These are phyloP conservation scores for Thielaviopsis ethacetica DNA, from an alignment of 2,329 filamentous ascomycete genomes.

Conservation along the genomic window DNA sequence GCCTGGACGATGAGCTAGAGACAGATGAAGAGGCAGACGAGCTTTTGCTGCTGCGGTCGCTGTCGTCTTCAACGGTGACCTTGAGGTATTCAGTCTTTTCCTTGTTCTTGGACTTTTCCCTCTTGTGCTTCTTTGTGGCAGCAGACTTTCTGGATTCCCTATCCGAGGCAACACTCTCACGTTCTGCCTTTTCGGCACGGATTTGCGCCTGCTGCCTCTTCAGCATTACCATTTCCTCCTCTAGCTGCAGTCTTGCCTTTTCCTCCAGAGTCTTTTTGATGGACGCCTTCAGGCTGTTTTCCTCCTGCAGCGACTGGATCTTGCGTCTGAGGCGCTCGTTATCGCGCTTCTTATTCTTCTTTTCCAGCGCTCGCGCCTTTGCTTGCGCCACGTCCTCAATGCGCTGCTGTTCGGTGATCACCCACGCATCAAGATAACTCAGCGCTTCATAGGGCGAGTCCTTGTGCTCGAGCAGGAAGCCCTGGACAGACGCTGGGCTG, in stretches of 20 bases:
- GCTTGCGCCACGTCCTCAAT: conserved; percentile 2
- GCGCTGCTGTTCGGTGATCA: conserved; percentile 1
- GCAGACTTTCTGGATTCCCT: neutral
- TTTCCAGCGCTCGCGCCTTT: neutral
- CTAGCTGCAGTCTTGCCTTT: neutral
- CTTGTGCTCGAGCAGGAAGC: conserved; percentile 47
- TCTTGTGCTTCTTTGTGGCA: neutral
- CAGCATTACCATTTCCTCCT: conserved; percentile 1
- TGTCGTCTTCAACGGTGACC: neutral
- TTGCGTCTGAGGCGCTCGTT: conserved; percentile 2
- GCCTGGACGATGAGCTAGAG: neutral
- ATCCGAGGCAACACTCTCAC: neutral
- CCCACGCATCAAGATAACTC: conserved; percentile 24
- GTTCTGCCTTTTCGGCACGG: neutral
- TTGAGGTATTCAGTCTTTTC: neutral
- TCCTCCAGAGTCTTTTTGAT: conserved; percentile 1
- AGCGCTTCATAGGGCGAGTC: conserved; percentile 37
- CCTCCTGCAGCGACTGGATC: conserved; percentile 1
- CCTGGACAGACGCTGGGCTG: conserved; percentile 47
- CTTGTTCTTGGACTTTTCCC: neutral
- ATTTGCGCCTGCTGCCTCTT: neutral
- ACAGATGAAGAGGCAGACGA: neutral
- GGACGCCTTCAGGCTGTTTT: conserved; percentile 5
- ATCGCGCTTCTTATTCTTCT: neutral
- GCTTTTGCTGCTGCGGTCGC: neutral